phyloP scores from a whole-genome alignment of 257 asterid genomes.

The Echites panduratus region DNA sequence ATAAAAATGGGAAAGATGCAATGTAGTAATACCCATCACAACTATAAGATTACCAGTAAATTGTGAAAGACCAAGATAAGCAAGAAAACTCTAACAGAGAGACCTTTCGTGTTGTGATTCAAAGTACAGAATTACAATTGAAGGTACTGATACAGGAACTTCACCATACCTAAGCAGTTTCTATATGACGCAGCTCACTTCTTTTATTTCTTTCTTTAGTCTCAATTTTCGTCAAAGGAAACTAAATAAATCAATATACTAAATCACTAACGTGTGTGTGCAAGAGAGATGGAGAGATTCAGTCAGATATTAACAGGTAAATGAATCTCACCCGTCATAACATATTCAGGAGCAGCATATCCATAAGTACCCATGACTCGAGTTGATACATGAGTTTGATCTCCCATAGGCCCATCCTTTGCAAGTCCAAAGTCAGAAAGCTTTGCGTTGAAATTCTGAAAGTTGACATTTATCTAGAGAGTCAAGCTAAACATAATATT shows the following conservation, averaged over 20 bases:
- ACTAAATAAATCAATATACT: not conserved
- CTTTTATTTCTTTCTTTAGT: not conserved
- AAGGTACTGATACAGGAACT: not conserved
- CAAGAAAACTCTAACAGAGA: not conserved
- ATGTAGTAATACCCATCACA: not conserved
- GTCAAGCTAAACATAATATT: slow-evolving; percentile 1
- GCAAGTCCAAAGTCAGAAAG: slow-evolving; percentile 96
- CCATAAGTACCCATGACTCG: slow-evolving; percentile 98
- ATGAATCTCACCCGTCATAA: slow-evolving; percentile 83
- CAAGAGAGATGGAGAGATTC: too few species aligned
- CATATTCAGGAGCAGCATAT: slow-evolving; percentile 97
- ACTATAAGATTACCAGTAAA: too few species aligned
- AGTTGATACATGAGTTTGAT: slow-evolving; percentile 96
- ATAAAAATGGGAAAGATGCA: not conserved
- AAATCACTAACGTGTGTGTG: not conserved
- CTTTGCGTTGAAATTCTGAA: slow-evolving; percentile 88
- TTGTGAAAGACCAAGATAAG: not conserved
- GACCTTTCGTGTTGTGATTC: not conserved
- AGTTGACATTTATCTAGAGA: slow-evolving; percentile 12
- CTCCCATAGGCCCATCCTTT: slow-evolving; percentile 93
- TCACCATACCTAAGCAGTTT: not conserved
- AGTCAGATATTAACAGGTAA: not conserved
- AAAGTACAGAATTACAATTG: not conserved
- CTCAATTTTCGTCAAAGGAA: not conserved
- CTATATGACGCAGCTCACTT: not conserved